These are phyloP conservation scores for Kwoniella mangroviensis DNA, from an alignment of 768 basidiomycete genomes.

Conservation along the genomic window DNA sequence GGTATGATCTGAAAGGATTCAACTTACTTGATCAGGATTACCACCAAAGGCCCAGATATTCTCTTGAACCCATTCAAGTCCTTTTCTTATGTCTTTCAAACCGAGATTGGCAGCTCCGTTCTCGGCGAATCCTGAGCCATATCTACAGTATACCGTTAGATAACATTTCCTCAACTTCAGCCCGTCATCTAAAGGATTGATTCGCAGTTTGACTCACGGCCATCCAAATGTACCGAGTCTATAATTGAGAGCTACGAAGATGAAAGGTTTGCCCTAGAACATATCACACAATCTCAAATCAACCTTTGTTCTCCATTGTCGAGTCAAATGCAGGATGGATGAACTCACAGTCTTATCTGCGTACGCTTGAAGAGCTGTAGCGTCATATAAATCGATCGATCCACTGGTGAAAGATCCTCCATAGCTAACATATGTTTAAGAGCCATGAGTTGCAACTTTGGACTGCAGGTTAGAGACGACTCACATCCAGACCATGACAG, in stretches of 20 bases:
- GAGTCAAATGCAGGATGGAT: neutral
- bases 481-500: slow-evolving; percentile 62
- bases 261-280: slow-evolving; percentile 60
- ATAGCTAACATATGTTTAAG: slow-evolving; percentile 46
- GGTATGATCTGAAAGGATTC: too few species aligned
- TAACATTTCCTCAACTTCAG: neutral
- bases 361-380: slow-evolving; percentile 38
- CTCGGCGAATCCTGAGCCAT: slow-evolving; percentile 42
- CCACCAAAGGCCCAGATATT: slow-evolving; percentile 72
- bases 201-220: slow-evolving; percentile 28
- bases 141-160: slow-evolving; percentile 11
- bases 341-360: slow-evolving; percentile 30
- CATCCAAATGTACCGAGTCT: slow-evolving; percentile 64
- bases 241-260: slow-evolving; percentile 65
- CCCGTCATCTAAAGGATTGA: neutral
- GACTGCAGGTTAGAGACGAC: slow-evolving; percentile 1
- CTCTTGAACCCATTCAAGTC: slow-evolving; percentile 68
- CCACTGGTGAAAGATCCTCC: slow-evolving; percentile 60
- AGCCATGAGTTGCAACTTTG: neutral
- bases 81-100: slow-evolving; percentile 66
- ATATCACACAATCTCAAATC: neutral
- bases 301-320: neutral
- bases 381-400: slow-evolving; percentile 55
- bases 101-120: slow-evolving; percentile 62
- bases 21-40: slow-evolving; percentile 58